A percentile compares a stretch with the other conserved stretches of the same genome.
phyloP scores from a whole-genome alignment of 495 filamentous ascomycete species.

The Amphirosellinia nigrospora region DNA sequence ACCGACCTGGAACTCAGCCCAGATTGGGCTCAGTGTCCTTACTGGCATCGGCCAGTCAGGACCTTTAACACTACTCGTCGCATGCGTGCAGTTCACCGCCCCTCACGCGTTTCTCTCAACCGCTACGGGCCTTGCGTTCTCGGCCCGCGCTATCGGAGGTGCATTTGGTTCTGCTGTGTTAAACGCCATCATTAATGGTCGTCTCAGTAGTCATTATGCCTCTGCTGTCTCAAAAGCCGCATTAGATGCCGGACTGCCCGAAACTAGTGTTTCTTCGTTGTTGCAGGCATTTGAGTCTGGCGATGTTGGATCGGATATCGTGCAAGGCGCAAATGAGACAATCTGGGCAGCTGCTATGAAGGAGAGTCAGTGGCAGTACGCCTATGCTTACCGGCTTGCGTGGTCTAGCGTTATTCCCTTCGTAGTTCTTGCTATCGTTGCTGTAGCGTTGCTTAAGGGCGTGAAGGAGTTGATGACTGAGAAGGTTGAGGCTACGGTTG shows the following conservation, averaged over 20 bases:
- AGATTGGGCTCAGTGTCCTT: constrained; percentile 56
- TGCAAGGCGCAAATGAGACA: constrained; percentile 43
- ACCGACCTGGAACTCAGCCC: constrained; percentile 52
- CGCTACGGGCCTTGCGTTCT: constrained; percentile 61
- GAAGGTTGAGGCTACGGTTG: constrained; percentile 54
- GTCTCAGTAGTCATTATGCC: constrained; percentile 48
- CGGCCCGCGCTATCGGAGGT: constrained; percentile 59
- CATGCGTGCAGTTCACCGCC: constrained; percentile 59
- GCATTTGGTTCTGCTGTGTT: constrained; percentile 62
- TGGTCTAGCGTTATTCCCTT: constrained; percentile 62
- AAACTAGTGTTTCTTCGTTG: constrained; percentile 43
- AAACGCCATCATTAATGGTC: constrained; percentile 59
- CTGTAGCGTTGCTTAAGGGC: constrained; percentile 52
- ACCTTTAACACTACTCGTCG: constrained; percentile 56
- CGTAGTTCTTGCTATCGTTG: constrained; percentile 55
- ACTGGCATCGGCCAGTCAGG: constrained; percentile 58
- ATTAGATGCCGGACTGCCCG: constrained; percentile 48
- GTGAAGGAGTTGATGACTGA: constrained; percentile 61
- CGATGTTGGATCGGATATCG: constrained; percentile 32
- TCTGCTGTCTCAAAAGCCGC: constrained; percentile 45
- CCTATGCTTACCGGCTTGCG: constrained; percentile 53
- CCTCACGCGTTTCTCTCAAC: constrained; percentile 61
- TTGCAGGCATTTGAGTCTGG: constrained; percentile 45
- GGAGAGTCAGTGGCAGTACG: constrained; percentile 51
- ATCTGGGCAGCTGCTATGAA: constrained; percentile 46